Evolutionary conservation across 495 filamentous ascomycete species (phyloP).

Genomic region (Parathielavia hyrcaniae): DNA sequence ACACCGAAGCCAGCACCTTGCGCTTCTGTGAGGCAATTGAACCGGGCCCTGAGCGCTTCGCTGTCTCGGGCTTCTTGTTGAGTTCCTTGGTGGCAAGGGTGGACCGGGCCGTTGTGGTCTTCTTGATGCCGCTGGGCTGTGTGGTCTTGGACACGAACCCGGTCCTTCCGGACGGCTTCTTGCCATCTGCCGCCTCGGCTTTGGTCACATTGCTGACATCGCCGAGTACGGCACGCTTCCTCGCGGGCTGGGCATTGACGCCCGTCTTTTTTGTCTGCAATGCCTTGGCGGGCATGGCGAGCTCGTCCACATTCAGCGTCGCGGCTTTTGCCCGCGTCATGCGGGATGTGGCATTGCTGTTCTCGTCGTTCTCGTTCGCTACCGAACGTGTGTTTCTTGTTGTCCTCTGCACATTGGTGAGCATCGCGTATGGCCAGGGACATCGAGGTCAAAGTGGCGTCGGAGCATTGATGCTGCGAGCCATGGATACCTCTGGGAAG

Average conservation of each 20-base stretch:
- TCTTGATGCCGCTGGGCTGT: slow-evolving; percentile 69
- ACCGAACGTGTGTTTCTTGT: slow-evolving; percentile 48
- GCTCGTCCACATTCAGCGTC: slow-evolving; percentile 54
- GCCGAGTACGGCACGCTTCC: slow-evolving; percentile 72
- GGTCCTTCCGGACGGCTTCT: slow-evolving; percentile 61
- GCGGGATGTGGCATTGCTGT: slow-evolving; percentile 61
- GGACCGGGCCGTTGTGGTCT: slow-evolving; percentile 62
- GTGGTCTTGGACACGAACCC: slow-evolving; percentile 73
- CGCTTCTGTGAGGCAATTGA: slow-evolving; percentile 59
- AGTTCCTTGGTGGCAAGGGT: slow-evolving; percentile 57
- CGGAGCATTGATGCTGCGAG: slow-evolving; percentile 1
- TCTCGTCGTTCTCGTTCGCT: slow-evolving; percentile 94
- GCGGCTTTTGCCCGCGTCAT: slow-evolving; percentile 90
- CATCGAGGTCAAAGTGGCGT: slow-evolving; percentile 6
- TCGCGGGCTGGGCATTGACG: slow-evolving; percentile 43
- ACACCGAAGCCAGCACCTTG: slow-evolving; percentile 28
- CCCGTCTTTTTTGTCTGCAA: slow-evolving; percentile 68
- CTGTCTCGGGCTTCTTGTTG: slow-evolving; percentile 58
- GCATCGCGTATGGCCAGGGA: neutral
- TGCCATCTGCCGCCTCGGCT: slow-evolving; percentile 58
- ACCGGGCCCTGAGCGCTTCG: slow-evolving; percentile 69
- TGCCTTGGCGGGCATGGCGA: slow-evolving; percentile 55
- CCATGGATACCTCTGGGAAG: neutral
- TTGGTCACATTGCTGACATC: slow-evolving; percentile 96
- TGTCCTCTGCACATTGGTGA: slow-evolving; percentile 13